phyloP scores from a whole-genome alignment of 345 rosid species.

The Mallotus nudiflorus region DNA sequence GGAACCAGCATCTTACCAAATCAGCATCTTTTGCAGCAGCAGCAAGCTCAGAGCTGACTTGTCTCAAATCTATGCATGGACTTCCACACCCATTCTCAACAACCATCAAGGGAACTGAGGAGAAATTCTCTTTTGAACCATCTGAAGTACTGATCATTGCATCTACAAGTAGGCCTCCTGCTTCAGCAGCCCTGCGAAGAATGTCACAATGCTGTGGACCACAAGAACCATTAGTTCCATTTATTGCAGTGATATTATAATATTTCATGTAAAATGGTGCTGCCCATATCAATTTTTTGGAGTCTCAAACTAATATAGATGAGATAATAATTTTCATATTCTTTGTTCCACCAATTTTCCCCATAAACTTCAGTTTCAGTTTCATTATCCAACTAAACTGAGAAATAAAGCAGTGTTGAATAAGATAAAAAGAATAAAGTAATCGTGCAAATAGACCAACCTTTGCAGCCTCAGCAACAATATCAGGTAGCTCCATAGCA shows the following conservation, averaged over 20 bases:
- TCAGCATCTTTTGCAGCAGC: conserved; percentile 93
- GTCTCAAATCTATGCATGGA: conserved; percentile 96
- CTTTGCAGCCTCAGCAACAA: conserved; percentile 98
- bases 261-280: background rate
- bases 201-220: conserved; percentile 82
- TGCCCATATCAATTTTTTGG: background rate
- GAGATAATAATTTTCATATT: background rate
- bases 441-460: conserved; percentile 34
- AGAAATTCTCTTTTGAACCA: conserved; percentile 56
- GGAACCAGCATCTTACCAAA: conserved; percentile 56
- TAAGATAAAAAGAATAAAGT: background rate
- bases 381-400: background rate
- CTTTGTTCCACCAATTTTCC: background rate
- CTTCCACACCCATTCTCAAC: conserved; percentile 99
- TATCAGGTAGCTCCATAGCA: conserved; percentile 98
- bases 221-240: conserved; percentile 19
- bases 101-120: conserved; percentile 92
- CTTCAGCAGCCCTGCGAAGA: conserved; percentile 94
- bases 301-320: background rate
- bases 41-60: conserved; percentile 99
- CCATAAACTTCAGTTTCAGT: conserved; percentile 5
- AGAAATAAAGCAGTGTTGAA: background rate
- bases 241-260: background rate
- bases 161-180: conserved; percentile 91
- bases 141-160: conserved; percentile 70